Base-by-base conservation (phyloP, 148 eudicot species). In the Silene latifolia region DNA sequence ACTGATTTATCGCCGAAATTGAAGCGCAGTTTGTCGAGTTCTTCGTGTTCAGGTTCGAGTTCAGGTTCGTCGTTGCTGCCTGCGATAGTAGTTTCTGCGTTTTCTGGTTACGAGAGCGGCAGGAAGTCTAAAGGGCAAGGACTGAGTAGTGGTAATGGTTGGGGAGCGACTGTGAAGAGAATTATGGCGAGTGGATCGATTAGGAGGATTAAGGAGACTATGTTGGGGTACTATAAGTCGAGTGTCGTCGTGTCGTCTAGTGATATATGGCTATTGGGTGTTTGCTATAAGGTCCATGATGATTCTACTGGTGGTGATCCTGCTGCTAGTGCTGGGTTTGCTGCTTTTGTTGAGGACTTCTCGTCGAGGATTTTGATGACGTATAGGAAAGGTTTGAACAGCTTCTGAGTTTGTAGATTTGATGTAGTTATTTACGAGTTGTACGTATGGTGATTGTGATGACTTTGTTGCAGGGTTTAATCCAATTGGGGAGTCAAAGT, bases 231-330 rank as follows among this genome's bases (percentile, higher is more conserved):
- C 62, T 83, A 44, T 79, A 89, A 83, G 80, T 77, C 87, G 19
- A 77, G 79, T 47, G 25, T 78, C 79, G 81, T 89, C 29, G 72
- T 77, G 64, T 92, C 97, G 15, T 75, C 79, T 11, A 90, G 91
- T 79, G 96, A 95, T 80, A 92, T 92, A 74, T 95, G 97, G 97
- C 87, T 92, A 67, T 84, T 95, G 79, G 97, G 98, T 2, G 86
- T 87, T 71, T 90, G 96, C 78, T 95, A 95, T 83, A 88, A 82
- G 65, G 81, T 87, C 9, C 8, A 39, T 48, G 92, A 88, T 79
- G 92, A 84, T 78, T 83, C 87, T 0, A 53, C 82, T 25, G 68
- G 78, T 67, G 69, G 85, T 67, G 86, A 90, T 81, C 89, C 93
- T 44, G 81, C 83, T 75, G 81, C 76, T 60, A 86, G 84, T 74